phyloP scores from a whole-genome alignment of 2,329 filamentous ascomycete genomes.

The Xylaria sp. region DNA sequence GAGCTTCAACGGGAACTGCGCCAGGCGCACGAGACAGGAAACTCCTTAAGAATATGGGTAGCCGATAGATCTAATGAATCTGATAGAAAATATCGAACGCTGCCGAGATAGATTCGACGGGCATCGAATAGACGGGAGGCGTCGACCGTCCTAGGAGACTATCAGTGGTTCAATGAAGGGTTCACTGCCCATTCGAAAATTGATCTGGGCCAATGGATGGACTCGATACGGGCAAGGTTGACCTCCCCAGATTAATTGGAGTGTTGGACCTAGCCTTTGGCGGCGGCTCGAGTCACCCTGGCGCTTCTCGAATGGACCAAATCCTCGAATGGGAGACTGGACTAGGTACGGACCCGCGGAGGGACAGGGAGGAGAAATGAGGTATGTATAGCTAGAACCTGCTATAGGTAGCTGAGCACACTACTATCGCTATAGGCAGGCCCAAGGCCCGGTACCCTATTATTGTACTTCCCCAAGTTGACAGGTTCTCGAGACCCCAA shows the following conservation, averaged over 20 bases:
- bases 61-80: slow-evolving; percentile 8
- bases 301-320: slow-evolving; percentile 41
- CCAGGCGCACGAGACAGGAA: slow-evolving; percentile 1
- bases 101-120: slow-evolving; percentile 22
- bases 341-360: slow-evolving; percentile 37
- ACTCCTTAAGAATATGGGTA: neutral
- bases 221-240: slow-evolving; percentile 39
- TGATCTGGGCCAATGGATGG: slow-evolving; percentile 41
- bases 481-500: slow-evolving; percentile 40
- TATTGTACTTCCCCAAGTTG: slow-evolving; percentile 42
- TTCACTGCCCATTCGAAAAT: slow-evolving; percentile 41
- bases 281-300: slow-evolving; percentile 42
- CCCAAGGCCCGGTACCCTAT: slow-evolving; percentile 33
- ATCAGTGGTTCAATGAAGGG: slow-evolving; percentile 35
- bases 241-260: slow-evolving; percentile 41
- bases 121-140: slow-evolving; percentile 24
- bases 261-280: slow-evolving; percentile 38
- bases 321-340: slow-evolving; percentile 40
- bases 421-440: slow-evolving; percentile 34
- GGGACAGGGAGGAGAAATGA: slow-evolving; percentile 40
- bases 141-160: slow-evolving; percentile 28
- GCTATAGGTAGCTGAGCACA: slow-evolving; percentile 38
- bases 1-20: slow-evolving; percentile 3
- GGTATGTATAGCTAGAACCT: slow-evolving; percentile 40
- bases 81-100: slow-evolving; percentile 10